Evolutionary conservation across 1,284 basidiomycete genomes (phyloP).

Genomic region (Sporisorium graminicola): DNA sequence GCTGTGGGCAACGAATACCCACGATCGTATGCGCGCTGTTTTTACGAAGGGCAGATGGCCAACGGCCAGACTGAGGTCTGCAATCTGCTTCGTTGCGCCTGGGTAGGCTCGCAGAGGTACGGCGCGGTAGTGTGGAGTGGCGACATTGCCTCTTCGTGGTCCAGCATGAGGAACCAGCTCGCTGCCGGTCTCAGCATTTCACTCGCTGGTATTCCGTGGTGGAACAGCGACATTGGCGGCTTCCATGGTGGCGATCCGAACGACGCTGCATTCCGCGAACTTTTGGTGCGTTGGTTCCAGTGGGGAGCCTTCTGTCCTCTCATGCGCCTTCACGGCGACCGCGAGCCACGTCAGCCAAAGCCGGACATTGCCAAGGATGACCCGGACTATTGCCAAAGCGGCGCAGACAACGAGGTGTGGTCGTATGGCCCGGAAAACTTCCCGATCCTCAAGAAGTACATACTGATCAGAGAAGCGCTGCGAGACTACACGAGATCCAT

Average conservation of each 20-base stretch:
- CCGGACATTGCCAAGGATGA: slow-evolving; percentile 15
- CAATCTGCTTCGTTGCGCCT: slow-evolving; percentile 38
- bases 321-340: slow-evolving; percentile 39
- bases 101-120: slow-evolving; percentile 29
- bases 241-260: slow-evolving; percentile 40
- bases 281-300: slow-evolving; percentile 39
- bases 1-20: slow-evolving; percentile 36
- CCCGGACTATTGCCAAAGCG: slow-evolving; percentile 19
- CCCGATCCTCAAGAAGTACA: slow-evolving; percentile 26
- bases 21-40: slow-evolving; percentile 20
- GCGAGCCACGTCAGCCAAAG: slow-evolving; percentile 31
- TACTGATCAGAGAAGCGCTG: slow-evolving; percentile 17
- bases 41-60: slow-evolving; percentile 31
- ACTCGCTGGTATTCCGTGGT: slow-evolving; percentile 33
- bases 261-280: slow-evolving; percentile 23
- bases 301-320: slow-evolving; percentile 38
- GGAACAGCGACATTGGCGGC: slow-evolving; percentile 42
- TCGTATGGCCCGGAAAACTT: slow-evolving; percentile 21
- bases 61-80: slow-evolving; percentile 18
- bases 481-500: slow-evolving; percentile 18
- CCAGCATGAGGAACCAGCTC: slow-evolving; percentile 24
- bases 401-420: slow-evolving; percentile 38
- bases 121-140: slow-evolving; percentile 35
- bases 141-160: slow-evolving; percentile 40
- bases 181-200: slow-evolving; percentile 23